These are phyloP conservation scores for Daedalea quercina DNA, from an alignment of 768 basidiomycete species.

Conservation along the genomic window DNA sequence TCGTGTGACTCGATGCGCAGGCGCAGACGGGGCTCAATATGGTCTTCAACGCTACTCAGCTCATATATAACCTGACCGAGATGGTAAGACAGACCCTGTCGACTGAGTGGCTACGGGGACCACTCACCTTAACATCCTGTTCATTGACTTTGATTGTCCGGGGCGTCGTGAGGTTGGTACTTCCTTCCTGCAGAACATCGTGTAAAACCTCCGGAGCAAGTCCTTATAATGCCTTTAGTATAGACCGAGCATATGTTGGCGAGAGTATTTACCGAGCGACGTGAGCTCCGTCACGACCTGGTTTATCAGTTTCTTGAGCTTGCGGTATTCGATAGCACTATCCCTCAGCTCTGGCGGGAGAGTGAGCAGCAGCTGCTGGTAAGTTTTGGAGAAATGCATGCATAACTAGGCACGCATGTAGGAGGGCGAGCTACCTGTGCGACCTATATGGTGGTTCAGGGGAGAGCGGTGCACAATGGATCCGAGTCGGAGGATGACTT, in stretches of 20 bases:
- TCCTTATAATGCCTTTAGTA: slow-evolving; percentile 7
- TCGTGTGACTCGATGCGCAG: slow-evolving; percentile 34
- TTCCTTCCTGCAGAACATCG: slow-evolving; percentile 14
- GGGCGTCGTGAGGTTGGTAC: neutral
- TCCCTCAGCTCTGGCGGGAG: slow-evolving; percentile 74
- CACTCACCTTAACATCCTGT: neutral
- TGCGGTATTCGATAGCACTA: slow-evolving; percentile 80
- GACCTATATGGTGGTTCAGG: neutral
- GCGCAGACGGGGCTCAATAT: slow-evolving; percentile 51
- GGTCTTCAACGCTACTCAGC: slow-evolving; percentile 38
- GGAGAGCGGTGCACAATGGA: neutral
- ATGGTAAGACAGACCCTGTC: too few species aligned
- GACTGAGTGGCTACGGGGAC: too few species aligned
- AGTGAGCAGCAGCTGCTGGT: slow-evolving; percentile 49
- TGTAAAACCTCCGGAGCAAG: slow-evolving; percentile 29
- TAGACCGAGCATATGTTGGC: slow-evolving; percentile 33
- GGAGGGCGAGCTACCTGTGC: neutral
- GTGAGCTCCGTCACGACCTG: slow-evolving; percentile 74
- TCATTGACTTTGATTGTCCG: neutral
- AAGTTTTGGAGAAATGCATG: slow-evolving; percentile 77
- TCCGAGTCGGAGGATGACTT: too few species aligned
- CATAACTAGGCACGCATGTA: slow-evolving; percentile 1
- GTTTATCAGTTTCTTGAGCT: slow-evolving; percentile 91
- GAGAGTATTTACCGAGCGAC: slow-evolving; percentile 37
- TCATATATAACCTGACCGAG: slow-evolving; percentile 46